Percentiles rank a stretch among this genome's conserved stretches.
Evolutionary conservation across 2,329 filamentous ascomycete species (phyloP).

Genomic region (Lasiodiplodia sp.): DNA sequence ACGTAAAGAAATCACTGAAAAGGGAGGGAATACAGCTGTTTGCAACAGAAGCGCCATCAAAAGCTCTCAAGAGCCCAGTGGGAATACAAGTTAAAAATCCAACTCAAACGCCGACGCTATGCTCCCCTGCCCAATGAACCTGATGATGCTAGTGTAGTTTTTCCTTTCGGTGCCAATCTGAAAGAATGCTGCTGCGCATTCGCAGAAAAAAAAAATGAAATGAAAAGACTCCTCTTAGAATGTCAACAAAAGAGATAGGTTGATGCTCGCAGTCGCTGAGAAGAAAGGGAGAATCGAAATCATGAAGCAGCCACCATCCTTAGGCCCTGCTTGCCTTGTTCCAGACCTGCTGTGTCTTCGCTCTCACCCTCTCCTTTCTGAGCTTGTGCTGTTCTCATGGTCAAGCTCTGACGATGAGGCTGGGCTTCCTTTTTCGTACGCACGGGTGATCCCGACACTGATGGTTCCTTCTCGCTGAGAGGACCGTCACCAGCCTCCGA

Average conservation of each 20-base stretch:
- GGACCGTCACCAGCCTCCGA: neutral
- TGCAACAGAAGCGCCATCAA: neutral
- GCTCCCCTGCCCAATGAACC: neutral
- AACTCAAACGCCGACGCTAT: conserved; percentile 24
- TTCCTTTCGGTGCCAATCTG: neutral
- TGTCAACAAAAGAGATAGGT: neutral
- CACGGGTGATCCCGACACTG: neutral
- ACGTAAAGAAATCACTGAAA: neutral
- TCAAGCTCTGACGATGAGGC: conserved; percentile 16
- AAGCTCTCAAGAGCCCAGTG: neutral
- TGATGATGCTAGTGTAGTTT: neutral
- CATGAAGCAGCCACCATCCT: conserved; percentile 28
- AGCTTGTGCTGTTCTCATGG: conserved; percentile 27
- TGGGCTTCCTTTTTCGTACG: conserved; percentile 6
- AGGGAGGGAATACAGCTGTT: neutral
- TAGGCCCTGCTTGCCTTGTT: conserved; percentile 4
- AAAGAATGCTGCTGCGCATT: neutral
- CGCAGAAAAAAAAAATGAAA: neutral
- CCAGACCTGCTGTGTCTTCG: conserved; percentile 4
- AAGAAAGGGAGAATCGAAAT: neutral
- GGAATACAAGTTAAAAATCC: neutral
- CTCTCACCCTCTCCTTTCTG: conserved; percentile 14
- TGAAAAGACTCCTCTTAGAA: neutral
- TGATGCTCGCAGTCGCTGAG: neutral
- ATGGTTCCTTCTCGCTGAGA: conserved; percentile 10